These are phyloP conservation scores for Boletus speciosus DNA, from an alignment of 768 basidiomycete genomes.

Conservation along the genomic window DNA sequence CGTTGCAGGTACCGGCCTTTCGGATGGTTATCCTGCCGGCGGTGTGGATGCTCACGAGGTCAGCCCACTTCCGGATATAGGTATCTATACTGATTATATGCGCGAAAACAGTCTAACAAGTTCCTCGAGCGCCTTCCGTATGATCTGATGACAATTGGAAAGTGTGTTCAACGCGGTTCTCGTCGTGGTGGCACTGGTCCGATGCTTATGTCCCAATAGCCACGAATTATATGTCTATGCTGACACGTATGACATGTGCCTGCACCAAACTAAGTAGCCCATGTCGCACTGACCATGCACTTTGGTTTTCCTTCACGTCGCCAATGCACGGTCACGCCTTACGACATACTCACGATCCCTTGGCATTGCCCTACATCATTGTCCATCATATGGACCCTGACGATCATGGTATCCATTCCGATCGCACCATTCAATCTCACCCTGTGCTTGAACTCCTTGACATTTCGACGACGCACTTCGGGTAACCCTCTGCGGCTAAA, in stretches of 20 bases:
- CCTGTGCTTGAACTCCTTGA: neutral
- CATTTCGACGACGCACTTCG: neutral
- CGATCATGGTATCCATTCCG: slow-evolving; percentile 2
- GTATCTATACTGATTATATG: neutral
- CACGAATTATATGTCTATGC: slow-evolving; percentile 81
- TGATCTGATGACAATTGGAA: slow-evolving; percentile 82
- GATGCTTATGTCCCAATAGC: slow-evolving; percentile 32
- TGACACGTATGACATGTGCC: slow-evolving; percentile 63
- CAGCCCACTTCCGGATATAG: slow-evolving; percentile 10
- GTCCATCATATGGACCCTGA: slow-evolving; percentile 1
- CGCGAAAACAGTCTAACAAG: slow-evolving; percentile 55
- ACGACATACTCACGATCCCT: neutral
- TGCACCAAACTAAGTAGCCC: slow-evolving; percentile 1
- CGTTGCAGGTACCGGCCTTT: slow-evolving; percentile 65
- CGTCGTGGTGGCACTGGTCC: no score
- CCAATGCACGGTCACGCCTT: neutral
- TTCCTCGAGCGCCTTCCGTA: slow-evolving; percentile 73
- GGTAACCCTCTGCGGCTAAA: neutral
- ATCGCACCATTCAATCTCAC: neutral
- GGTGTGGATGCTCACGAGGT: slow-evolving; percentile 74
- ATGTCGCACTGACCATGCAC: slow-evolving; percentile 2
- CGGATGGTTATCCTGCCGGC: slow-evolving; percentile 69
- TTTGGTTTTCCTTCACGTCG: neutral
- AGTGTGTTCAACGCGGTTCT: slow-evolving; percentile 42
- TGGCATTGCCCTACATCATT: neutral